Evolutionary conservation across 2,329 filamentous ascomycete species (phyloP), one percentile per base, ranked within the genome.

Genomic region (Colletotrichum destructivum): DNA sequence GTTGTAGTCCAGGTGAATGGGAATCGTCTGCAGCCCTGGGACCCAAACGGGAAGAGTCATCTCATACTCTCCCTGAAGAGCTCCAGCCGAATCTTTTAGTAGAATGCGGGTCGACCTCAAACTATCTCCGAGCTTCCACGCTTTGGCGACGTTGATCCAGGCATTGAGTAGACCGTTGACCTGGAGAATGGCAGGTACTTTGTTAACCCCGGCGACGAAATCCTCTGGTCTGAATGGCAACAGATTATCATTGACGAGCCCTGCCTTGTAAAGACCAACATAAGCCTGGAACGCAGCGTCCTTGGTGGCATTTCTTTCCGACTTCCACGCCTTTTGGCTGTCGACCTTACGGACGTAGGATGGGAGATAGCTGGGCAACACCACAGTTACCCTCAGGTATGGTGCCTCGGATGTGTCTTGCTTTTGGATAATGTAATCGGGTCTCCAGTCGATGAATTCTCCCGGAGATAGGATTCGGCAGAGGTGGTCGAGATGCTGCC

Each of bases 241-340:
- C 0, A 98, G 82, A 75, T 97, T 87, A 16, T 97, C 89, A 73
- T 94, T 95, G 1, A 98, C 81, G 6, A 98, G 83, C 0, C 92
- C 92, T 35, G 88, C 91, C 9, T 88, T 76, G 77, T 96, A 91
- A 0, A 98, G 84, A 6, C 85, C 85, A 26, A 89, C 82, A 77
- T 95, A 98, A 1, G 95, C 93, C 77, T 94, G 89, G 73, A 97
- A 96, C 0, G 94, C 93, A 1, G 92, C 94, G 80, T 98, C 96
- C 77, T 93, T 94, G 75, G 86, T 90, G 0, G 95, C 94, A 75
- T 90, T 90, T 69, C 86, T 88, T 76, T 96, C 92, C 0, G 91
- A 93, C 13, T 75, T 80, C 95, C 95, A 98, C n/a, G 79, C 73
- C 46, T 78, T 73, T 38, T 80, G 79, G 62, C 92, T 89, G 26